Conservation (phyloP, 345 rosid species). For the Nasturtium officinale region DNA sequence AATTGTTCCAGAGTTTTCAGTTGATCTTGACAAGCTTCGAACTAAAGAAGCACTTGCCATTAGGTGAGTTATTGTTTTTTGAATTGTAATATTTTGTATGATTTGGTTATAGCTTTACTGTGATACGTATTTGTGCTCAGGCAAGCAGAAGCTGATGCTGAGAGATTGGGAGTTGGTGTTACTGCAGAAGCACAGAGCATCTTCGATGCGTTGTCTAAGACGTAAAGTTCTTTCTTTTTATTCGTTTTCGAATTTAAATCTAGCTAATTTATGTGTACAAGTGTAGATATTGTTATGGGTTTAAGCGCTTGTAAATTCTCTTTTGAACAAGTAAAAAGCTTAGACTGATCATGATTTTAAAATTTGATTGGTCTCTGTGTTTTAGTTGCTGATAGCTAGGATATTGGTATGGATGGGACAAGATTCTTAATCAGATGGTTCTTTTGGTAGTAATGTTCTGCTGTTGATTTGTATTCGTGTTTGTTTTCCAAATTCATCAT, state of each 20-base stretch:
- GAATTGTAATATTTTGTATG: not conserved
- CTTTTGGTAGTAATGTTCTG: not conserved
- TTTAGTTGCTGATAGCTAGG: constrained; percentile 4
- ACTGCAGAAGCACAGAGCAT: constrained; percentile 84
- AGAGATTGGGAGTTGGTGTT: constrained; percentile 92
- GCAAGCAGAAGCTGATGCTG: constrained; percentile 87
- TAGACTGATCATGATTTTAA: not conserved
- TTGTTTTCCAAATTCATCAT: not conserved
- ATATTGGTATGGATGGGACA: not conserved
- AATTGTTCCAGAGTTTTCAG: constrained; percentile 63
- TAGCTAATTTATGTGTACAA: not conserved
- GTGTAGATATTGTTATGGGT: not conserved
- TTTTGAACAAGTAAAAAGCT: constrained; percentile 12
- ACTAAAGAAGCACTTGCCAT: constrained; percentile 80
- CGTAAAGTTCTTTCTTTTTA: constrained; percentile 49
- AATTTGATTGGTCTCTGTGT: constrained; percentile 4
- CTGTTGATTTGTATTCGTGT: not conserved
- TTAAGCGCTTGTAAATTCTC: not conserved
- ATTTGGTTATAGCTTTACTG: constrained; percentile 4
- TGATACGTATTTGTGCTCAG: constrained; percentile 49
- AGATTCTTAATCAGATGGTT: not conserved
- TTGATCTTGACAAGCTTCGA: constrained; percentile 64
- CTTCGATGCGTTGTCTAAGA: constrained; percentile 89
- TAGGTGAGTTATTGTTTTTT: constrained; percentile 50
- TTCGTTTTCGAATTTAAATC: too few species aligned